Evolutionary conservation across 345 rosid genomes (phyloP), one percentile per base, ranked within the genome.

Genomic region (Anacardium occidentale): DNA sequence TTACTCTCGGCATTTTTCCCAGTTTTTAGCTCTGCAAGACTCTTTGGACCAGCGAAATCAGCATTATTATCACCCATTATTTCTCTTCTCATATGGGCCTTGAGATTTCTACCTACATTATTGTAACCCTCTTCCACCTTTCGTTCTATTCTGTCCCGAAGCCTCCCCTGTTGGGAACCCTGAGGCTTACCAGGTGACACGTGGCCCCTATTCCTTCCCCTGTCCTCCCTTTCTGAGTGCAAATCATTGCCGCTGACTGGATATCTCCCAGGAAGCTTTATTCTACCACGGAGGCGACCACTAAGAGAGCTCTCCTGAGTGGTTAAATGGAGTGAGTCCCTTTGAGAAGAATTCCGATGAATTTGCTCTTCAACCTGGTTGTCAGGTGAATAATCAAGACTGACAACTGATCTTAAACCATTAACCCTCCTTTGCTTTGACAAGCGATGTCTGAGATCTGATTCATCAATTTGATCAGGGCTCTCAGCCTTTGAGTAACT

Each of bases 271-370:
- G 86, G 90, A 79, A 90, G 93, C 88, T 85, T 91, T 78, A 94
- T 80, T 79, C 98, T 87, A 71, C 98, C 98, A 21, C 58, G 90
- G 57, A 94, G 87, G 22, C 94, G 98, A 72, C 86, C 71, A 26
- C 88, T 70, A 70, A 82, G 66, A 45, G 90, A 81, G 72, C 76
- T 79, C 78, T 88, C 97, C 29, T 75, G 80, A 10, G 67, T 44
- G 62, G 81, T 63, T 52, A 70, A 40, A 66, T 55, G 80, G 44
- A 48, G 86, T 0, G 81, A 61, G 61, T 85, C 87, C 65, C 87
- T 84, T 65, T 66, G 84, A 74, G 86, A 72, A 62, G 91, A 70
- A 54, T 83, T 81, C 25, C 76, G 79, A 42, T 71, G 77, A 69
- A 76, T 79, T 78, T 80, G 80, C 65, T 84, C 93, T 51, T 77